Evolutionary conservation across 371 early-diverging fungal species (phyloP).

Genomic region (Quaeritorhiza haematococci): DNA sequence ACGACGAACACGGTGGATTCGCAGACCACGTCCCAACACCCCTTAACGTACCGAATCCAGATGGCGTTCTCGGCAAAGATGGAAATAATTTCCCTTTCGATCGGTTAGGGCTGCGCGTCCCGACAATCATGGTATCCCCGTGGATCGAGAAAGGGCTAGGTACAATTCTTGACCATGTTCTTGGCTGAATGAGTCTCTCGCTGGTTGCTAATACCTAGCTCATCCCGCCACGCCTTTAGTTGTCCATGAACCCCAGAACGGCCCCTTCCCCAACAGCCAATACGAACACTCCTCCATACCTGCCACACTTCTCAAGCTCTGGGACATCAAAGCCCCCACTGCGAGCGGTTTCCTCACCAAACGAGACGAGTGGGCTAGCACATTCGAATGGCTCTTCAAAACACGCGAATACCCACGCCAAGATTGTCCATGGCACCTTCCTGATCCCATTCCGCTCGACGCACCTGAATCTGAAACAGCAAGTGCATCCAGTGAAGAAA

Average conservation of each 20-base stretch:
- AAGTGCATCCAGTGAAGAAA: too few relatives aligned
- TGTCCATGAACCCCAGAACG: constrained; percentile 9
- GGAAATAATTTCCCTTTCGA: constrained; percentile 20
- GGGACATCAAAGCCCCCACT: constrained; percentile 18
- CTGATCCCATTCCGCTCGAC: too few relatives aligned
- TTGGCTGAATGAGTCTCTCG: not conserved
- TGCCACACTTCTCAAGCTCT: constrained; percentile 36
- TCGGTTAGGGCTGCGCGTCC: constrained; percentile 47
- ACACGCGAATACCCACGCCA: too few relatives aligned
- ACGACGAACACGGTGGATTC: constrained; percentile 35
- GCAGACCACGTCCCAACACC: constrained; percentile 30
- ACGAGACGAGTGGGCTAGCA: constrained; percentile 27
- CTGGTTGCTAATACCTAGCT: not conserved
- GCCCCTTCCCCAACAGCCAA: constrained; percentile 19
- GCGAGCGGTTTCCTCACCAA: constrained; percentile 27
- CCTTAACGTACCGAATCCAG: constrained; percentile 11
- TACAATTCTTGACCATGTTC: constrained; percentile 1
- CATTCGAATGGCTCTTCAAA: too few relatives aligned
- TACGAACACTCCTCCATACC: constrained; percentile 45
- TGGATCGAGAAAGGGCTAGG: constrained; percentile 36
- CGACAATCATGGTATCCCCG: constrained; percentile 43
- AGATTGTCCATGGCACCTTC: too few relatives aligned
- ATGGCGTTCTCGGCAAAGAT: constrained; percentile 11
- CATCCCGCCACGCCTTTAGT: too few relatives aligned
- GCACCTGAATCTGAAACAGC: too few relatives aligned